Conservation (phyloP, 805 yeast genomes). For the Grigorovia transvaalensis region DNA sequence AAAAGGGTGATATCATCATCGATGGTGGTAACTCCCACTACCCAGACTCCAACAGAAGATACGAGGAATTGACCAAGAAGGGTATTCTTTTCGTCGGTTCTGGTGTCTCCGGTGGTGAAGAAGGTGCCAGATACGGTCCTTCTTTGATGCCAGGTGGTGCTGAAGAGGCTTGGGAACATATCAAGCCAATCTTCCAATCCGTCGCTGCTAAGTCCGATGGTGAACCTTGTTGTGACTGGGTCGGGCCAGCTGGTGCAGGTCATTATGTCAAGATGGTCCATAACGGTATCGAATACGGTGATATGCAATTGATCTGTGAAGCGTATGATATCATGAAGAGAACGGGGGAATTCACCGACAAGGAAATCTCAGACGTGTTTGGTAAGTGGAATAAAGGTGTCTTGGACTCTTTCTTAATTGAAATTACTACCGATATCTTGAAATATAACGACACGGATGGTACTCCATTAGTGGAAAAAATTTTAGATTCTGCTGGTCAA, state of each 20-base stretch:
- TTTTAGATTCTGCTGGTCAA: conserved; percentile 95
- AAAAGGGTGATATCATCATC: conserved; percentile 94
- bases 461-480: conserved; percentile 89
- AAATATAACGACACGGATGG: conserved; percentile 85
- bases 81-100: conserved; percentile 93
- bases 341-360: conserved; percentile 79
- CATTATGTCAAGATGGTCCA: conserved; percentile 99
- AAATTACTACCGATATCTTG: conserved; percentile 92
- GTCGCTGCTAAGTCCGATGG: conserved; percentile 95
- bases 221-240: conserved; percentile 99
- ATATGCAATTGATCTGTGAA: conserved; percentile 97
- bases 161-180: conserved; percentile 96
- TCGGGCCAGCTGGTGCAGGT: conserved; percentile 98
- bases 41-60: conserved; percentile 98
- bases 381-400: conserved; percentile 95
- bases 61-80: conserved; percentile 73
- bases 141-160: conserved; percentile 99
- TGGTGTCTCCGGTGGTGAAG: conserved; percentile 99
- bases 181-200: conserved; percentile 91
- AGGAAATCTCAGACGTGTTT: conserved; percentile 89
- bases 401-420: conserved; percentile 90
- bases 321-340: conserved; percentile 95
- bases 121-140: conserved; percentile 99
- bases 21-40: conserved; percentile 99
- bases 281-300: conserved; percentile 99